Percentiles rank a stretch among this genome's conserved stretches.
Evolutionary conservation across 139 green algal species (phyloP).

Genomic region (Picochlorum sp.): DNA sequence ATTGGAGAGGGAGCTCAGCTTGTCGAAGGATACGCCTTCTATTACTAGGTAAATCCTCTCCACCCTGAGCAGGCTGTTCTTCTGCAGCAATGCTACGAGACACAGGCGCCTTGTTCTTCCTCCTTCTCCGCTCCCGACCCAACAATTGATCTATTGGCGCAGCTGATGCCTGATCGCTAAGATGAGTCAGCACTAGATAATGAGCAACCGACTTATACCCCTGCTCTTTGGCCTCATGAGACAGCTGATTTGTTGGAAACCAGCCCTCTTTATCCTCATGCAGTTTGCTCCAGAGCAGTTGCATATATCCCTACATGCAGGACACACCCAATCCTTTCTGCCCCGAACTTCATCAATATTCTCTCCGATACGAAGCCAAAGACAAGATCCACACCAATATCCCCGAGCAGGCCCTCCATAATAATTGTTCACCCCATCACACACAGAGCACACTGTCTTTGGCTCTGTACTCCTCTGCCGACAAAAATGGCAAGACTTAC

Average conservation of each 20-base stretch:
- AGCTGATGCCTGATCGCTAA: constrained; percentile 21
- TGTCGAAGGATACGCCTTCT: too few relatives aligned
- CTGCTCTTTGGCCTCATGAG: constrained; percentile 29
- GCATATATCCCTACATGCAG: constrained; percentile 54
- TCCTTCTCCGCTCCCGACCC: background rate
- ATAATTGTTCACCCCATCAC: constrained; percentile 19
- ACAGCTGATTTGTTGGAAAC: constrained; percentile 39
- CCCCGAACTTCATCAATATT: constrained; percentile 44
- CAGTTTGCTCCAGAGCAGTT: constrained; percentile 54
- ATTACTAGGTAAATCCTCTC: too few relatives aligned
- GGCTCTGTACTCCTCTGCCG: constrained; percentile 44
- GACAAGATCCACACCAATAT: constrained; percentile 45
- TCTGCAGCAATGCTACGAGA: too few relatives aligned
- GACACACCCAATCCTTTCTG: constrained; percentile 38
- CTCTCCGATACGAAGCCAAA: constrained; percentile 49
- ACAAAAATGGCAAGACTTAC: constrained; percentile 57
- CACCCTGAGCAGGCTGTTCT: too few relatives aligned
- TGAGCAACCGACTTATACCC: constrained; percentile 58
- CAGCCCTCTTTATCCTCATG: constrained; percentile 28
- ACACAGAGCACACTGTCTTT: constrained; percentile 48
- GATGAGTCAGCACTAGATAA: constrained; percentile 52
- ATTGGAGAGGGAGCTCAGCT: too few relatives aligned
- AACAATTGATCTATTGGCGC: constrained; percentile 19
- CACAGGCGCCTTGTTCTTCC: too few relatives aligned
- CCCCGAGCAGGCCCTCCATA: constrained; percentile 29